Evolutionary conservation across 768 basidiomycete genomes (phyloP).

Genomic region (Russula virescens): DNA sequence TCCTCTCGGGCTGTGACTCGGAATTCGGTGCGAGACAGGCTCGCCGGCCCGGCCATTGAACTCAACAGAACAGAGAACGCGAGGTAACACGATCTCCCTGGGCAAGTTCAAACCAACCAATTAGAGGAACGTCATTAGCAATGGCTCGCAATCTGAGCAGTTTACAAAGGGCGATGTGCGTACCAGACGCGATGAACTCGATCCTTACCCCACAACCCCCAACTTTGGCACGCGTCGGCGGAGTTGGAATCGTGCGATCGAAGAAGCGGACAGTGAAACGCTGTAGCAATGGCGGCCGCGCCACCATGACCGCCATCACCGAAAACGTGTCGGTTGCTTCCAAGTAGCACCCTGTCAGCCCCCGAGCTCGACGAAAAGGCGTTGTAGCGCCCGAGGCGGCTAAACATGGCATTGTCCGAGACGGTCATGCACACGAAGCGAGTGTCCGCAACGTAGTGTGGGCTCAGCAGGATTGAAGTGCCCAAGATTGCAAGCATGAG

Average conservation of each 20-base stretch:
- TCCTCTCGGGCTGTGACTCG: too few species aligned
- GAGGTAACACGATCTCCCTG: constrained; percentile 22
- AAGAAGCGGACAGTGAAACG: constrained; percentile 49
- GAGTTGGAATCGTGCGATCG: constrained; percentile 58
- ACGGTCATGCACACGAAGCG: constrained; percentile 63
- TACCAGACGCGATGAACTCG: constrained; percentile 65
- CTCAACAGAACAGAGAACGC: too few species aligned
- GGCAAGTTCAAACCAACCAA: neutral
- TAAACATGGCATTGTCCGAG: constrained; percentile 56
- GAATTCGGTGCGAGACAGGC: too few species aligned
- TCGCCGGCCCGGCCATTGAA: too few species aligned
- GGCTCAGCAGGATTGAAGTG: constrained; percentile 51
- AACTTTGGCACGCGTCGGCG: constrained; percentile 59
- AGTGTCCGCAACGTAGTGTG: too few species aligned
- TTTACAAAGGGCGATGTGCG: constrained; percentile 14
- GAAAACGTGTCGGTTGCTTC: constrained; percentile 36
- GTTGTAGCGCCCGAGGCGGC: constrained; percentile 44
- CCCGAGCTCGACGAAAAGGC: constrained; percentile 46
- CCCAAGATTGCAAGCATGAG: constrained; percentile 49
- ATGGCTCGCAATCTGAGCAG: too few species aligned
- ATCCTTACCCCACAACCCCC: too few species aligned
- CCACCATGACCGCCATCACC: constrained; percentile 44
- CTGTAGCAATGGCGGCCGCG: constrained; percentile 16
- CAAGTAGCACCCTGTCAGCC: constrained; percentile 43
- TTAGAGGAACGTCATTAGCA: too few species aligned